phyloP scores from a whole-genome alignment of 2,329 filamentous ascomycete genomes.

The Fusarium sp. region DNA sequence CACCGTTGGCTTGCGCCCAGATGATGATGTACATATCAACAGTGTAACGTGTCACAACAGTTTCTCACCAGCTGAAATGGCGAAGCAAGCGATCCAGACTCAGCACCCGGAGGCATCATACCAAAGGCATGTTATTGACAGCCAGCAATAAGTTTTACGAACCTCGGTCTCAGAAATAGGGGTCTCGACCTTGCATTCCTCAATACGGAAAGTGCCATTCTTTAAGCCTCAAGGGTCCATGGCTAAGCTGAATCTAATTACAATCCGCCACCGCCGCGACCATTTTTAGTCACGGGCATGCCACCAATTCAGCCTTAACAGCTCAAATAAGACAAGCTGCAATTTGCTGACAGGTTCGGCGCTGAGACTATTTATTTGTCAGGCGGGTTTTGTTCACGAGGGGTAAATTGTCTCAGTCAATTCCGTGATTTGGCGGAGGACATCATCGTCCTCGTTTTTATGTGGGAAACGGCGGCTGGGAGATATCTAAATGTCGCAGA shows the following conservation, averaged over 20 bases:
- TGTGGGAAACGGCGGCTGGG: too few species aligned
- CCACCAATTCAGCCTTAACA: constrained; percentile 18
- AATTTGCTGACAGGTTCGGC: neutral
- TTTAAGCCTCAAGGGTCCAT: constrained; percentile 26
- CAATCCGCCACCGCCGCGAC: neutral
- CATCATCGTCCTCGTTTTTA: too few species aligned
- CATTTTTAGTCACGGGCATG: constrained; percentile 5
- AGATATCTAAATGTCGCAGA: too few species aligned
- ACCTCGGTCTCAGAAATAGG: neutral
- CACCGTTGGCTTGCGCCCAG: neutral
- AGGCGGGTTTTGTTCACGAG: neutral
- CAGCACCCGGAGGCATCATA: neutral
- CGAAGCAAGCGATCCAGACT: neutral
- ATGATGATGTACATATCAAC: constrained; percentile 4
- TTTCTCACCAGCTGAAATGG: neutral
- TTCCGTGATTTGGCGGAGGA: neutral
- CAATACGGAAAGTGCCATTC: neutral
- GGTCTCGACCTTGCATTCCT: neutral
- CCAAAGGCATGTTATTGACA: neutral
- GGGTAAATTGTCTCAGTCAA: neutral
- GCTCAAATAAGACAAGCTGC: neutral
- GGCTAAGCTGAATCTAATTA: constrained; percentile 11
- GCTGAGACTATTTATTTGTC: neutral
- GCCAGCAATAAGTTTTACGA: neutral
- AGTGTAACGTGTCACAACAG: constrained; percentile 5